A percentile compares a stretch with the other conserved stretches of the same genome.
Conservation (phyloP, 345 rosid genomes). For the Sisymbrium altissimum region DNA sequence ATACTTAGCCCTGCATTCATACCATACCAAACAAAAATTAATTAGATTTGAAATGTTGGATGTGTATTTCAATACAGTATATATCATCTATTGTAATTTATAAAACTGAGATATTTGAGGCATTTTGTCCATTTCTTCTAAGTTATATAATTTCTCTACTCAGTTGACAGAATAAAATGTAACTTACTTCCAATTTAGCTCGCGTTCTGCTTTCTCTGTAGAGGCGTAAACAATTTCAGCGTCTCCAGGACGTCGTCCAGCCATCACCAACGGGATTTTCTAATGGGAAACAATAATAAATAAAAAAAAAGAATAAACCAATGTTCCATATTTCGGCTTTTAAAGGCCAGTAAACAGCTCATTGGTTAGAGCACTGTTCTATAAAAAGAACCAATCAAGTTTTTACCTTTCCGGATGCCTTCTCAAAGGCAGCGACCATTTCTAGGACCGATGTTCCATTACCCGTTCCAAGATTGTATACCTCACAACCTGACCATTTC, state of each 20-base stretch:
- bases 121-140: no score
- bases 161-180: no score
- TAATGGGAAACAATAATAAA: constrained; percentile 15
- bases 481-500: constrained; percentile 65
- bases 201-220: constrained; percentile 68
- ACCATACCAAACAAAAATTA: constrained; percentile 15
- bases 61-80: not conserved
- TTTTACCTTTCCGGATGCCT: constrained; percentile 88
- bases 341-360: not conserved
- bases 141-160: no score
- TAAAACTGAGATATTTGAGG: no score
- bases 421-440: constrained; percentile 96
- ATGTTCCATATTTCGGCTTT: not conserved
- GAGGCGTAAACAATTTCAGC: constrained; percentile 87
- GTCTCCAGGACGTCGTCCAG: constrained; percentile 87
- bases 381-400: not conserved
- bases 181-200: constrained; percentile 95
- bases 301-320: not conserved
- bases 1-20: constrained; percentile 61
- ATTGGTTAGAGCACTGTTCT: not conserved
- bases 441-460: constrained; percentile 94
- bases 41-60: not conserved
- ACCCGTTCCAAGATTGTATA: constrained; percentile 97
- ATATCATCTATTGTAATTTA: no score
- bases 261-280: constrained; percentile 78